Conservation (phyloP, 257 asterid species). For the Gentiana macrophylla region DNA sequence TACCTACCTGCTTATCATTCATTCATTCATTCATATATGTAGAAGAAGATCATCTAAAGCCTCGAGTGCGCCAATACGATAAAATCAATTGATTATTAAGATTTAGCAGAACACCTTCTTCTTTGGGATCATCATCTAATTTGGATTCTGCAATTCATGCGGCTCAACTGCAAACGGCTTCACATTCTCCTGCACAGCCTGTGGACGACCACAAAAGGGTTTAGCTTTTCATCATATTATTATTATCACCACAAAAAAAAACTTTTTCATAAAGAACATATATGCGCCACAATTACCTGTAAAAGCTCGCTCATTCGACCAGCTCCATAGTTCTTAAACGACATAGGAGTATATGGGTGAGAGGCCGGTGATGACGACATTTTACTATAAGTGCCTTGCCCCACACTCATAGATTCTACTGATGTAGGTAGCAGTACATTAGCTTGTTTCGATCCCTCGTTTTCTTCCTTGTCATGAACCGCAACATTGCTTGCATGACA, state of each 20-base stretch:
- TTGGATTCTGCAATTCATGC: too few relatives aligned
- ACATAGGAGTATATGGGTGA: constrained; percentile 23
- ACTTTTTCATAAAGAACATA: too few relatives aligned
- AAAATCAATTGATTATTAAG: too few relatives aligned
- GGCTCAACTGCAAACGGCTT: constrained; percentile 9
- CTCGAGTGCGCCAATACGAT: too few relatives aligned
- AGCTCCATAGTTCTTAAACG: constrained; percentile 35
- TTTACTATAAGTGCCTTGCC: constrained; percentile 37
- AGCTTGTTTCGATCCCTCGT: constrained; percentile 17
- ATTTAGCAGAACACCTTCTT: too few relatives aligned
- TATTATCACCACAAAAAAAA: too few relatives aligned
- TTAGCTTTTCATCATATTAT: not conserved
- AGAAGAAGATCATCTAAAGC: too few relatives aligned
- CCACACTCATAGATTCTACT: constrained; percentile 9
- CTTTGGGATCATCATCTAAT: too few relatives aligned
- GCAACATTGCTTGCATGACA: constrained; percentile 14
- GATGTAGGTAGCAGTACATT: constrained; percentile 13
- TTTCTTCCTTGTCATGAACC: constrained; percentile 23
- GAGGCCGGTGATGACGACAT: constrained; percentile 25
- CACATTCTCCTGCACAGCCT: constrained; percentile 83
- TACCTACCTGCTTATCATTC: too few relatives aligned
- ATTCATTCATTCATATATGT: too few relatives aligned
- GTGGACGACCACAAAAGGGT: constrained; percentile 1
- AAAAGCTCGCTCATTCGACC: constrained; percentile 93
- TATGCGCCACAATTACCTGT: constrained; percentile 31